A percentile compares a stretch with the other conserved stretches of the same genome.
phyloP scores from a whole-genome alignment of 345 rosid genomes.

The Durio zibethinus region DNA sequence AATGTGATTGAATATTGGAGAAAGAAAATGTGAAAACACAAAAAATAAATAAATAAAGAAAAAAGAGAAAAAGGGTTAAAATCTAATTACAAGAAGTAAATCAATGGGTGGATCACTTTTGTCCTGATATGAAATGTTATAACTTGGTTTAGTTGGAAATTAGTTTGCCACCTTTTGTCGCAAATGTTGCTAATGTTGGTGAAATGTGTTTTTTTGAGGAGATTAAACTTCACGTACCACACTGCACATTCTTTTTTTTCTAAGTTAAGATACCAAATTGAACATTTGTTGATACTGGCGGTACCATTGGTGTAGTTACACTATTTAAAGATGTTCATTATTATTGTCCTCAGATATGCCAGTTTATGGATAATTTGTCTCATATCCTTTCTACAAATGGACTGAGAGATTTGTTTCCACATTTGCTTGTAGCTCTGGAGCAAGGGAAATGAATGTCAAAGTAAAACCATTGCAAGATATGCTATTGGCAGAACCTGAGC shows the following conservation, averaged over 20 bases:
- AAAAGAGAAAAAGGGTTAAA: background rate
- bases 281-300: background rate
- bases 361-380: background rate
- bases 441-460: conserved; percentile 42
- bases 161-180: background rate
- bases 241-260: too few relatives aligned
- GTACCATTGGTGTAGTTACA: background rate
- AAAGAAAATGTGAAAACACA: background rate
- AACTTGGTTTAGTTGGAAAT: background rate
- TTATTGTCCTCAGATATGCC: background rate
- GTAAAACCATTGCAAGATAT: conserved; percentile 58
- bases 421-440: conserved; percentile 29
- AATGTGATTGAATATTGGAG: background rate
- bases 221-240: too few relatives aligned
- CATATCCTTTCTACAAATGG: background rate
- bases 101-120: background rate
- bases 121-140: background rate
- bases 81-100: background rate
- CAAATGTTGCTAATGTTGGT: background rate
- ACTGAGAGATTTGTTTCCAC: background rate
- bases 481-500: conserved; percentile 83
- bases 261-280: background rate
- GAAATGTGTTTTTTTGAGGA: too few relatives aligned
- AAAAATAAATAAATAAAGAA: too few relatives aligned
- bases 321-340: background rate